A percentile compares a stretch with the other conserved stretches of the same genome.
phyloP scores from a whole-genome alignment of 2,329 filamentous ascomycete species.

The Monilinia polystroma region DNA sequence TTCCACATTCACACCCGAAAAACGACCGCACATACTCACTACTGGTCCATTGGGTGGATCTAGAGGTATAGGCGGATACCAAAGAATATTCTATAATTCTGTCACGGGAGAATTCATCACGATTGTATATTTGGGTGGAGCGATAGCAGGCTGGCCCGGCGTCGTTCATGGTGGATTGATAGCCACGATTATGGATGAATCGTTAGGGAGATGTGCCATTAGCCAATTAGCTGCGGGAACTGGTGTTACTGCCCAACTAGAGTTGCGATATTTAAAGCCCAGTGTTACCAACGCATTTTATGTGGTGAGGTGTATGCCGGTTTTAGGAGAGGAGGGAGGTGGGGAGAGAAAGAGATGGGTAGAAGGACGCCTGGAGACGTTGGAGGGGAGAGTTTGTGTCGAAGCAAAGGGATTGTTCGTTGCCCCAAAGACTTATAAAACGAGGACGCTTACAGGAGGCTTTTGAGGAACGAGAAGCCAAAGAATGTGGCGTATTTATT shows the following conservation, averaged over 20 bases:
- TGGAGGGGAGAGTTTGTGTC: constrained; percentile 57
- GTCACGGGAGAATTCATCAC: constrained; percentile 57
- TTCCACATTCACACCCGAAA: constrained; percentile 31
- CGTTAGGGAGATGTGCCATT: constrained; percentile 62
- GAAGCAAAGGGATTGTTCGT: constrained; percentile 59
- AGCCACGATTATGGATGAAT: constrained; percentile 68
- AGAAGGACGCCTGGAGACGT: constrained; percentile 52
- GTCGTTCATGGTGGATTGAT: constrained; percentile 70
- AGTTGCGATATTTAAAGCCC: constrained; percentile 62
- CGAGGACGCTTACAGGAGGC: constrained; percentile 24
- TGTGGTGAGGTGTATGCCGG: constrained; percentile 53
- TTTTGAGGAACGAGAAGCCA: constrained; percentile 23
- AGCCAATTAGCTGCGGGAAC: constrained; percentile 48
- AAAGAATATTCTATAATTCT: constrained; percentile 64
- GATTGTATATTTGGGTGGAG: constrained; percentile 68
- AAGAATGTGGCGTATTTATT: background rate
- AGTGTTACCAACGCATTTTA: constrained; percentile 63
- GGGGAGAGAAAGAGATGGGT: constrained; percentile 46
- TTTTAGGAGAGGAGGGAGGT: constrained; percentile 39
- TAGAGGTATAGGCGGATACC: constrained; percentile 48
- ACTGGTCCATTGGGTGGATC: constrained; percentile 47
- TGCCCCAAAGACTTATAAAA: constrained; percentile 48
- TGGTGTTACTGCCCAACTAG: constrained; percentile 56
- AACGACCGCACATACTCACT: constrained; percentile 41
- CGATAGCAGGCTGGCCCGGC: constrained; percentile 66